Conservation (phyloP, 2,329 filamentous ascomycete species). For the Fusarium poae region DNA sequence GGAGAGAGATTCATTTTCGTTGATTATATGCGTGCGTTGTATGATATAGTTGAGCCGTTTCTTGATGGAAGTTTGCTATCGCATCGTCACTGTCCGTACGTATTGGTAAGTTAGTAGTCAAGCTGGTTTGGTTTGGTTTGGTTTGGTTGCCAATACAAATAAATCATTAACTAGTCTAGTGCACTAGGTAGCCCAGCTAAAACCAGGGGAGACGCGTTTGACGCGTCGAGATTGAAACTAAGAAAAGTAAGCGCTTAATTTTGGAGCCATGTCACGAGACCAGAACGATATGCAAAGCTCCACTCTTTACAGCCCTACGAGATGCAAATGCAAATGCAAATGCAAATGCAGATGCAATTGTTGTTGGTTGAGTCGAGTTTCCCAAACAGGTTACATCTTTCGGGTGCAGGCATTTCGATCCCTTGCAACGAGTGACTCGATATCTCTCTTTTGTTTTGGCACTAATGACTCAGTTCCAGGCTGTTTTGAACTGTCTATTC, state of each 20-base stretch:
- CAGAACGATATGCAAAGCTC: conserved; percentile 5
- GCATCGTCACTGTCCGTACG: conserved; percentile 34
- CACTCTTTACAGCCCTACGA: conserved; percentile 21
- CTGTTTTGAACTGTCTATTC: background rate
- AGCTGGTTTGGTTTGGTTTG: conserved; percentile 20
- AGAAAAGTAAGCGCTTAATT: conserved; percentile 24
- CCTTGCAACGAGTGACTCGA: background rate
- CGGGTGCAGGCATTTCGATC: background rate
- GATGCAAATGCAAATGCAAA: background rate
- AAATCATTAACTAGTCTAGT: conserved; percentile 14
- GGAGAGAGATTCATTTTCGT: conserved; percentile 50
- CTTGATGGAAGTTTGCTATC: conserved; percentile 24
- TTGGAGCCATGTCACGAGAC: conserved; percentile 25
- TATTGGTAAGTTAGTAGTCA: conserved; percentile 1
- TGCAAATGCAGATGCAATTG: no score
- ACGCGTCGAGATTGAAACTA: conserved; percentile 43
- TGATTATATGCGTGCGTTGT: conserved; percentile 40
- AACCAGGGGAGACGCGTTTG: conserved; percentile 45
- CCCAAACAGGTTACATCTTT: conserved; percentile 12
- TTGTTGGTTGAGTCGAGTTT: conserved; percentile 1
- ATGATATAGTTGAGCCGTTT: conserved; percentile 14
- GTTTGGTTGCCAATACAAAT: conserved; percentile 23
- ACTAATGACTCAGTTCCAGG: conserved; percentile 11
- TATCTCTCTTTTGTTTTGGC: background rate
- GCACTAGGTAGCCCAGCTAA: conserved; percentile 18